phyloP scores from a whole-genome alignment of 108 stramenopile genomes.

The Pseudonitzschia delicatissima region DNA sequence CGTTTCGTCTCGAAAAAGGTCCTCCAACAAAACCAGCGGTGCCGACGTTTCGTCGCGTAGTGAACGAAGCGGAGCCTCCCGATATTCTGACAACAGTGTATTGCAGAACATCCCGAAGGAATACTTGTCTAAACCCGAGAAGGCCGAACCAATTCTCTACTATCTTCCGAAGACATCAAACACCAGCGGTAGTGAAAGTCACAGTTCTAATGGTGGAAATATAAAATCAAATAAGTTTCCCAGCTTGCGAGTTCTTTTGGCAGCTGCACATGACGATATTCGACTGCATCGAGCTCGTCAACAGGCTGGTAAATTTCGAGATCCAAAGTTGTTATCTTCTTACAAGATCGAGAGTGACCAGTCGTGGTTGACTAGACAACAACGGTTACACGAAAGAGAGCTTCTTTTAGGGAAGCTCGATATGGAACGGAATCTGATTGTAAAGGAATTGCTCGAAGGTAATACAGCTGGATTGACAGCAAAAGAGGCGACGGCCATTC shows the following conservation, averaged over 20 bases:
- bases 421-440: conserved; percentile 33
- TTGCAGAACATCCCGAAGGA: conserved; percentile 25
- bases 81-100: not conserved
- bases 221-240: conserved; percentile 21
- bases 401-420: conserved; percentile 31
- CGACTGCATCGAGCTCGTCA: conserved; percentile 53
- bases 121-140: conserved; percentile 28
- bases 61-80: not conserved
- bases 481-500: conserved; percentile 51
- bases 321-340: conserved; percentile 30
- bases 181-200: not conserved
- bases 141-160: conserved; percentile 39
- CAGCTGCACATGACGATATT: conserved; percentile 57
- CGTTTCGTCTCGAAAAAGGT: not conserved
- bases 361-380: conserved; percentile 30
- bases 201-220: not conserved
- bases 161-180: conserved; percentile 24
- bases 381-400: conserved; percentile 40
- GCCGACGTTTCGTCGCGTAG: not conserved
- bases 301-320: conserved; percentile 33
- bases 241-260: conserved; percentile 31
- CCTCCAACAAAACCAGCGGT: not conserved
- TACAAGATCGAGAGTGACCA: conserved; percentile 45
- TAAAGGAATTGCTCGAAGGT: conserved; percentile 27
- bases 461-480: conserved; percentile 41